These are phyloP conservation scores for Marasmius sp. DNA, from an alignment of 1,284 basidiomycete species.

Conservation along the genomic window DNA sequence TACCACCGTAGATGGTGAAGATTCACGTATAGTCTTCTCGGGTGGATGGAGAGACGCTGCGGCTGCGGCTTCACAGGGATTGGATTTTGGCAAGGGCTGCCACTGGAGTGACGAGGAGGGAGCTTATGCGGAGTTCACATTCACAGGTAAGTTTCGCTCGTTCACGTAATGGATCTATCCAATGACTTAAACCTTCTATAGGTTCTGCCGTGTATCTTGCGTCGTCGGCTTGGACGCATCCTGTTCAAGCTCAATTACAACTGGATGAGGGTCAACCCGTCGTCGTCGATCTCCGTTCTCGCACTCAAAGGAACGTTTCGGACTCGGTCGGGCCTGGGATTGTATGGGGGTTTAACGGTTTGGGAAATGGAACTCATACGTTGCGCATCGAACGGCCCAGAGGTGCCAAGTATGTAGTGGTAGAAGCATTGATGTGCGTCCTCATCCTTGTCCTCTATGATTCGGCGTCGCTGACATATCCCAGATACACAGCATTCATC, in stretches of 20 bases:
- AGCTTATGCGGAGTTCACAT: slow-evolving; percentile 12
- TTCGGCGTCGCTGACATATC: not conserved
- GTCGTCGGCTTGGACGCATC: slow-evolving; percentile 33
- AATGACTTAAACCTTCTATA: slow-evolving; percentile 13
- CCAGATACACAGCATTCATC: no score
- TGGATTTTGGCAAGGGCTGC: slow-evolving; percentile 35
- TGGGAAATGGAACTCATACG: slow-evolving; percentile 16
- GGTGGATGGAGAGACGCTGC: slow-evolving; percentile 9
- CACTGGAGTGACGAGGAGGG: slow-evolving; percentile 14
- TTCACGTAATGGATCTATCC: not conserved
- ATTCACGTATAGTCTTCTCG: slow-evolving; percentile 24
- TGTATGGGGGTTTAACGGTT: slow-evolving; percentile 12
- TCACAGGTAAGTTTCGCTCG: slow-evolving; percentile 19
- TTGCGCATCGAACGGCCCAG: slow-evolving; percentile 6
- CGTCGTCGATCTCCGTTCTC: slow-evolving; percentile 20
- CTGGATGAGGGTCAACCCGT: slow-evolving; percentile 21
- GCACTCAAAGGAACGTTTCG: slow-evolving; percentile 5
- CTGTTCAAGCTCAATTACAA: slow-evolving; percentile 24
- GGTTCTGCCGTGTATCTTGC: slow-evolving; percentile 38
- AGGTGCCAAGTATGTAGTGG: slow-evolving; percentile 1
- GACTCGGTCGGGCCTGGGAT: slow-evolving; percentile 13
- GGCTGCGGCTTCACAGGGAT: slow-evolving; percentile 9
- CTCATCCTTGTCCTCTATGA: not conserved
- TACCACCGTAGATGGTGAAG: slow-evolving; percentile 34
- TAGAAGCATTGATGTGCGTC: slow-evolving; percentile 12